Base-by-base conservation (phyloP, 352 stramenopile genomes). In the Phytophthora podocarpi region DNA sequence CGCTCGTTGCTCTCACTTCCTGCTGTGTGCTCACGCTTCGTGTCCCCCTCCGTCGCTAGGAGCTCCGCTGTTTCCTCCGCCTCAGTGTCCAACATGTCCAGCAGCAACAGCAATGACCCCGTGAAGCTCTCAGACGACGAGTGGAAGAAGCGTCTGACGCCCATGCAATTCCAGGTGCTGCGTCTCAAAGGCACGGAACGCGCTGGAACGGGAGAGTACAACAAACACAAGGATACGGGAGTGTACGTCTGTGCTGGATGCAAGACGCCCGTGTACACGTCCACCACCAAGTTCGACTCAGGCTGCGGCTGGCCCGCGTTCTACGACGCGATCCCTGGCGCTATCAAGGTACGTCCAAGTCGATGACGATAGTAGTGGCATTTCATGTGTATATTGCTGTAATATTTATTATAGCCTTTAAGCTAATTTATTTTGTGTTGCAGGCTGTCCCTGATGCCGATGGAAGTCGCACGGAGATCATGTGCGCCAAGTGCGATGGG, bases 251-350 rank as follows among this genome's bases (percentile, higher is more conserved):
- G 90, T 60, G 85, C 87, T 7, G 89, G 84, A 31, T 97, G 90
- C 72, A 93, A 93, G 66, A 81, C 82, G 12, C 87, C 89, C 34
- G 52, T 97, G 36, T 97, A 97, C 74, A 94, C 76, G 61, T 94
- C 87, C 58, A 82, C 72, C 50, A 89, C 82, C 60, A 97, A 97
- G 71, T 97, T 97, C 39, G 85, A 97, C 66, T 96, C 87, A 32
- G 89, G 89, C 45, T 97, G 89, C 56, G 90, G 90, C 63, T 97
- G 90, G 90, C 90, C 90, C 0, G 87, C 89, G 15, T 97, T 97
- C 74, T 94, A 94, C 53, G 87, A 97, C 56, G 86, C 85, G 26
- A 92, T 96, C 69, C 89, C 89, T 1, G 86, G 87, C 41, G 84
- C 87, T 15, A 93, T 97, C 64, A 91, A 93, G 75, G 80, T 86